Evolutionary conservation across 495 filamentous ascomycete genomes (phyloP).

Genomic region (Lindgomyces ingoldianus): DNA sequence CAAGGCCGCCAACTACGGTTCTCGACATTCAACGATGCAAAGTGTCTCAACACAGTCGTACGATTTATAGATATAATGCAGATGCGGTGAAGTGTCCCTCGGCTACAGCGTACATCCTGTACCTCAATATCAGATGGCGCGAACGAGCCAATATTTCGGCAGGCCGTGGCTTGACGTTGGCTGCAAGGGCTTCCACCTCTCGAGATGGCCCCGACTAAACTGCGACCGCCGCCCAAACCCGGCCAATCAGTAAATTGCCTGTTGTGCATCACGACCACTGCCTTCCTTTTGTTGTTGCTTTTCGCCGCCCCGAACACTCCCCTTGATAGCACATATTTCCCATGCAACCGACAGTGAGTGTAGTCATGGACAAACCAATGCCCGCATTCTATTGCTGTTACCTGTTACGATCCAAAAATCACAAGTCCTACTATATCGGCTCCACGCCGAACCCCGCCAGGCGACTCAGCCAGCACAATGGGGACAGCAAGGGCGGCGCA

Average conservation of each 20-base stretch:
- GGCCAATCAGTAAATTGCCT: background rate
- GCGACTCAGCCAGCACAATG: conserved; percentile 89
- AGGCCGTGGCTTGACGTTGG: conserved; percentile 2
- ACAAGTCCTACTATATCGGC: conserved; percentile 74
- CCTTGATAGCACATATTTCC: background rate
- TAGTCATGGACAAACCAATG: conserved; percentile 47
- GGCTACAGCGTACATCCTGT: conserved; percentile 6
- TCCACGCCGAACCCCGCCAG: conserved; percentile 84
- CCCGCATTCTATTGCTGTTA: conserved; percentile 80
- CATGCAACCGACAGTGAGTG: background rate
- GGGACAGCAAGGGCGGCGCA: conserved; percentile 74
- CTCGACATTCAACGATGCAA: no score
- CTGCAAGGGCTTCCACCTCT: no score
- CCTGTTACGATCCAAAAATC: conserved; percentile 76
- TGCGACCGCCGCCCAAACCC: no score
- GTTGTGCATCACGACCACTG: background rate
- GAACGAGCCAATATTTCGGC: background rate
- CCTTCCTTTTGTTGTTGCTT: conserved; percentile 14
- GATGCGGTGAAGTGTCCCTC: background rate
- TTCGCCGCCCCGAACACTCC: background rate
- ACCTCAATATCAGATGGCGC: conserved; percentile 12
- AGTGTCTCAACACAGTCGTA: background rate
- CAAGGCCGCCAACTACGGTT: no score
- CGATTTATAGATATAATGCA: background rate
- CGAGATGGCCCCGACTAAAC: no score